Evolutionary conservation across 441 rosid genomes (phyloP), one percentile per base, ranked within the genome.

Genomic region (Gossypium trilobum): DNA sequence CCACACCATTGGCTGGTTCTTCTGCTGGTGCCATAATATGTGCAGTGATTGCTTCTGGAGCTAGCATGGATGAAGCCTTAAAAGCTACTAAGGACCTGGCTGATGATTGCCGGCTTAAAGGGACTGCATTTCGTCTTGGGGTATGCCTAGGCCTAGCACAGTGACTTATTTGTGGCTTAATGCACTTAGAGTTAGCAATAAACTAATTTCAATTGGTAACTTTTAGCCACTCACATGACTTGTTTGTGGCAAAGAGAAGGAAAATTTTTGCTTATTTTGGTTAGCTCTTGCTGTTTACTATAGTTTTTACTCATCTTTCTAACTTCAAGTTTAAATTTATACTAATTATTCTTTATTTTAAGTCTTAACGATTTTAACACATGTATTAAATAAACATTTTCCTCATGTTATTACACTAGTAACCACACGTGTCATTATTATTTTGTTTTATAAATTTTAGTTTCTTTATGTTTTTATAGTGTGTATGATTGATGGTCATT

Each of bases 71-170:
- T 14, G 95, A 89, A 60, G 97, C 92, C 39, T 74, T 94, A 75
- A 55, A 74, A 51, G 91, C 86, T 73, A 90, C 97, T 59, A 92
- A 94, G 82, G 29, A 67, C 68, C 82, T 94, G 68, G 97, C 95
- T 61, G 85, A 87, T 58, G 83, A 94, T 78, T 92, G 95, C 78
- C 87, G 97, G 44, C 83, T 77, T 39, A 92, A 77, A 68, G 99
- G 99, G 74, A 94, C 97, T 76, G 95, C 97, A 56, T 94, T 94
- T 74, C 90, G 97, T 72, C 95, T 94, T 39, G 97, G 99, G 91
- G 99, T 94, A 84, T 74, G 82, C 66, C 51, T 71, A 52, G 22
- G 81, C 63, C 44, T 70, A 51, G 31, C 29, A 73, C 56, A 42
- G 17, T 25, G 20, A 4, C 29, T 56, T 59, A 42, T 46, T 16